Evolutionary conservation across 495 filamentous ascomycete species (phyloP).

Genomic region (Sphaerosporella brunnea): DNA sequence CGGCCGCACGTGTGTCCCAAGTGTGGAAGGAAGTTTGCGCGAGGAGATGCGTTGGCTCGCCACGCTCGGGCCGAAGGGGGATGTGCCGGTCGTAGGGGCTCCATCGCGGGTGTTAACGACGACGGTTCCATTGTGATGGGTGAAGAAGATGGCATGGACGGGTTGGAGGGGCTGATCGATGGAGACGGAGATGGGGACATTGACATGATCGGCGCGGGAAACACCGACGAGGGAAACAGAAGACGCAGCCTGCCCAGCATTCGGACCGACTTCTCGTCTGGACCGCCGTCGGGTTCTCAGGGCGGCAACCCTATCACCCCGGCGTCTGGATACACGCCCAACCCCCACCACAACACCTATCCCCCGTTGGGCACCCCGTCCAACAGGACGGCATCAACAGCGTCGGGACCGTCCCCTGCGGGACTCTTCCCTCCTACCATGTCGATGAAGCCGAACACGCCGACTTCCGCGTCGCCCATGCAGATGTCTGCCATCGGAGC

Average conservation of each 20-base stretch:
- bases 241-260: slow-evolving; percentile 21
- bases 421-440: slow-evolving; percentile 12
- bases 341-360: slow-evolving; percentile 19
- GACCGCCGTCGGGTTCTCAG: neutral
- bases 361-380: slow-evolving; percentile 14
- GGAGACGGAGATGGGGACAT: slow-evolving; percentile 21
- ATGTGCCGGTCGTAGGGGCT: slow-evolving; percentile 76
- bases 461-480: neutral
- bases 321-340: slow-evolving; percentile 10
- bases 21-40: slow-evolving; percentile 83
- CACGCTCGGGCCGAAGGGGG: slow-evolving; percentile 94
- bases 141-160: slow-evolving; percentile 24
- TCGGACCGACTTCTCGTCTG: slow-evolving; percentile 16
- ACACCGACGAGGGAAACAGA: slow-evolving; percentile 4
- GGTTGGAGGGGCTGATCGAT: slow-evolving; percentile 19
- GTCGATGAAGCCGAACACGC: neutral
- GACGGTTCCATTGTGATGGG: slow-evolving; percentile 36
- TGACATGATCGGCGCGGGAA: slow-evolving; percentile 19
- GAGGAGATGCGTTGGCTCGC: slow-evolving; percentile 82
- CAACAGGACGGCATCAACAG: slow-evolving; percentile 13
- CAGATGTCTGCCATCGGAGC: neutral
- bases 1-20: slow-evolving; percentile 86
- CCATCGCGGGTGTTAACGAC: slow-evolving; percentile 65
- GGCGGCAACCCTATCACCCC: slow-evolving; percentile 17
- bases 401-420: slow-evolving; percentile 16